phyloP scores from a whole-genome alignment of 768 basidiomycete genomes.

The Trichaptum fuscoviolaceum region DNA sequence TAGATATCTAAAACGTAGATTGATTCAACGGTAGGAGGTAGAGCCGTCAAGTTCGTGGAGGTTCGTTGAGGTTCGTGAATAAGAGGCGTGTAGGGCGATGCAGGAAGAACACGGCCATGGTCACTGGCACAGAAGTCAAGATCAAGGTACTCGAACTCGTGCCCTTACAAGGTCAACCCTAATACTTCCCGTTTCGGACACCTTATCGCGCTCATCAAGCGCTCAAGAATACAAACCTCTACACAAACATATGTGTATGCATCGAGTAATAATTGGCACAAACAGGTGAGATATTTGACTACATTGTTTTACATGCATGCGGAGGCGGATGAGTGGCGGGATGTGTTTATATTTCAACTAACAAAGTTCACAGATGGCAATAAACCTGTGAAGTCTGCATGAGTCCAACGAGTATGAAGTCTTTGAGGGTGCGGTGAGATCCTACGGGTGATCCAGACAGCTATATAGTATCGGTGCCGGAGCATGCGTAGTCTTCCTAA shows the following conservation, averaged over 20 bases:
- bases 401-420: background rate
- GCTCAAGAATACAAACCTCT: background rate
- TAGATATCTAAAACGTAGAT: background rate
- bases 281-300: no score
- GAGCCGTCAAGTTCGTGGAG: background rate
- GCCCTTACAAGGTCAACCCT: background rate
- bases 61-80: background rate
- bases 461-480: no score
- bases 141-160: background rate
- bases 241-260: no score
- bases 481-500: background rate
- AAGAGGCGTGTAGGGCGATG: background rate
- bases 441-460: no score
- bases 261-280: no score
- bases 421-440: no score
- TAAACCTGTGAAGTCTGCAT: background rate
- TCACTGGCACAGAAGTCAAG: background rate
- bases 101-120: background rate
- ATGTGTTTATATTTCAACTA: background rate
- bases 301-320: no score
- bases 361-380: background rate
- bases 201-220: background rate
- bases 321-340: background rate
- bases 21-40: background rate
- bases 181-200: background rate